Evolutionary conservation across 148 eudicot genomes (phyloP).

Genomic region (Fallopia convolvulus): DNA sequence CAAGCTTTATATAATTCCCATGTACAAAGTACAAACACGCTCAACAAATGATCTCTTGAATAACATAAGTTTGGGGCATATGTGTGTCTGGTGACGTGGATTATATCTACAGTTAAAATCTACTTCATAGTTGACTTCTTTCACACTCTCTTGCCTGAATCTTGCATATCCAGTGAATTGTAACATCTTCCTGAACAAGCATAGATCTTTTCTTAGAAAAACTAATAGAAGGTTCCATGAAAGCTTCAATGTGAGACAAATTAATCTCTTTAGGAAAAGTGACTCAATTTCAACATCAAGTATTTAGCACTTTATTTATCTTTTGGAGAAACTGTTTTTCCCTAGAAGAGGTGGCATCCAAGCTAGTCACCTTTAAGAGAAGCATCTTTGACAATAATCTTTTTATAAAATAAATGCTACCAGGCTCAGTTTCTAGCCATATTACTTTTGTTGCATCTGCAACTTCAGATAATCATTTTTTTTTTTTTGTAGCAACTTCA

Average conservation of each 20-base stretch:
- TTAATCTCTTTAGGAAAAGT: neutral
- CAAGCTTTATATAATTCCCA: neutral
- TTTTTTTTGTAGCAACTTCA: neutral
- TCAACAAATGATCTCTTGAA: neutral
- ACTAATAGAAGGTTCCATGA: neutral
- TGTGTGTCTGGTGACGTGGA: neutral
- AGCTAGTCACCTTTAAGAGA: neutral
- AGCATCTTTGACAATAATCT: neutral
- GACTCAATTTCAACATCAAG: neutral
- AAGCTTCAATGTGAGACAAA: neutral
- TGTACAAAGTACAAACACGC: neutral
- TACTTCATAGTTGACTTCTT: neutral
- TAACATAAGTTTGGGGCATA: neutral
- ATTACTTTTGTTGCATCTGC: no score
- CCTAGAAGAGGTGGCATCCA: neutral
- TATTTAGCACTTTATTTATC: neutral
- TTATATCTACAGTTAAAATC: neutral
- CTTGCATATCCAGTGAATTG: neutral
- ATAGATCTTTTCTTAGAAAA: neutral
- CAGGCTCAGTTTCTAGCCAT: no score
- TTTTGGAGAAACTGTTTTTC: neutral
- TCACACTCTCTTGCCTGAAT: neutral
- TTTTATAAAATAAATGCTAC: no score
- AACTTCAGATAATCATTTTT: no score
- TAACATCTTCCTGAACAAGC: neutral